Conservation (phyloP, 2,329 filamentous ascomycete genomes). For the Cytospora leucostoma region DNA sequence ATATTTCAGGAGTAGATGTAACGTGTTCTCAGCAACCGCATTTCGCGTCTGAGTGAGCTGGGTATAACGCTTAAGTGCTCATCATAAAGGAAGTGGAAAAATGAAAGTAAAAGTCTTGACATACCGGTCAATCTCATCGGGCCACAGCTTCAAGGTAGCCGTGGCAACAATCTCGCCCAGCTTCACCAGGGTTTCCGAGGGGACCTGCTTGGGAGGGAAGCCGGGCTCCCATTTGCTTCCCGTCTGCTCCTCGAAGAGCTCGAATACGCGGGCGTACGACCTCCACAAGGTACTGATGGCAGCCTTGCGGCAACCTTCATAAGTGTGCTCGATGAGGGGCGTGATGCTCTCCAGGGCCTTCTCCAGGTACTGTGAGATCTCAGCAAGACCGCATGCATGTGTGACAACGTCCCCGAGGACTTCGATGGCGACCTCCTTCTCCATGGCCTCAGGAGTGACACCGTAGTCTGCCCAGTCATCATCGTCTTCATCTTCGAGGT, state of each 20-base stretch:
- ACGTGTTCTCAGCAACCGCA: conserved; percentile 90
- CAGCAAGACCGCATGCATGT: conserved; percentile 76
- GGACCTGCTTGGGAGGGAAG: conserved; percentile 77
- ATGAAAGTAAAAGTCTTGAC: conserved; percentile 45
- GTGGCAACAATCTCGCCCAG: conserved; percentile 84
- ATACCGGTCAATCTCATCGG: conserved; percentile 90
- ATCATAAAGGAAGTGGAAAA: conserved; percentile 60
- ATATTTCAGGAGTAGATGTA: conserved; percentile 52
- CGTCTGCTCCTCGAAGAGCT: conserved; percentile 76
- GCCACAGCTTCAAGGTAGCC: conserved; percentile 82
- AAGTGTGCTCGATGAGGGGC: conserved; percentile 81
- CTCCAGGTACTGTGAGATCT: conserved; percentile 78
- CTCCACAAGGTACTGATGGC: conserved; percentile 91
- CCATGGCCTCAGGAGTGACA: conserved; percentile 85
- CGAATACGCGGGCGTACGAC: conserved; percentile 87
- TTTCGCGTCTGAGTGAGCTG: conserved; percentile 99
- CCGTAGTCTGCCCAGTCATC: conserved; percentile 85
- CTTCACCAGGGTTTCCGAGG: conserved; percentile 77
- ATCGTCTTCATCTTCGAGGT: conserved; percentile 61
- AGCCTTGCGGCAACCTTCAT: conserved; percentile 91
- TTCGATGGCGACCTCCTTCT: conserved; percentile 97
- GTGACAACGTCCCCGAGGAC: conserved; percentile 91
- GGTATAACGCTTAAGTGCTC: conserved; percentile 88
- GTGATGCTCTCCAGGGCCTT: conserved; percentile 81
- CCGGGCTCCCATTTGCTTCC: conserved; percentile 88